Percentiles rank a stretch among this genome's conserved stretches.
These are phyloP conservation scores for Cryptosporidium baileyi DNA, from an alignment of 169 alveolate genomes.

Conservation along the genomic window DNA sequence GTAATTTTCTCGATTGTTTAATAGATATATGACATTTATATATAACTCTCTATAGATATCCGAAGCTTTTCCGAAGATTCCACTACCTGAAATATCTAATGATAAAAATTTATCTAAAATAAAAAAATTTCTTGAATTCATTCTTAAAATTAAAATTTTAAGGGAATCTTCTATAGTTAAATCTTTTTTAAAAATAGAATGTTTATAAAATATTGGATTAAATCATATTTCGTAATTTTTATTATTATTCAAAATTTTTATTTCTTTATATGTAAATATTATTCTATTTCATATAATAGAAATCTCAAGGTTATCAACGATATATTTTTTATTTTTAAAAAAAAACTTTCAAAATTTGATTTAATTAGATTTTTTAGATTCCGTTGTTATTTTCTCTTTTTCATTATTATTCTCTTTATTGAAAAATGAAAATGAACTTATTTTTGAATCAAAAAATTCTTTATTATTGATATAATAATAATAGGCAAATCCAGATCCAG, in stretches of 20 bases:
- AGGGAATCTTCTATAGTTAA: conserved; percentile 45
- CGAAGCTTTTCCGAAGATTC: conserved; percentile 31
- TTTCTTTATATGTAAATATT: not conserved
- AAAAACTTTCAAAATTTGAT: too few species aligned
- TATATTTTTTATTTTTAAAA: too few species aligned
- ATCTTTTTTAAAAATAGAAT: not conserved
- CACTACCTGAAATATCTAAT: conserved; percentile 20
- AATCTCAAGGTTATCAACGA: too few species aligned
- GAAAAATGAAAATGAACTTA: conserved; percentile 2
- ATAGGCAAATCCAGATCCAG: conserved; percentile 33
- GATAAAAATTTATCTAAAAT: not conserved
- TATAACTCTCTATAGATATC: not conserved
- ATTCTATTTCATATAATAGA: not conserved
- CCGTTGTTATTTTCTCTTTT: too few species aligned
- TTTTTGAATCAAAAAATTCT: conserved; percentile 34
- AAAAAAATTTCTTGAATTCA: conserved; percentile 1
- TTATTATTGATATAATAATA: conserved; percentile 49
- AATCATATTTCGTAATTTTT: not conserved
- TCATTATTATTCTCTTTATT: too few species aligned
- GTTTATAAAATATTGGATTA: not conserved
- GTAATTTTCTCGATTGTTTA: conserved; percentile 6
- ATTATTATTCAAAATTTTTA: not conserved
- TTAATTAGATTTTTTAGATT: too few species aligned
- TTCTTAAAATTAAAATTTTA: conserved; percentile 6
- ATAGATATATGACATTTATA: not conserved